Conservation (phyloP, 2,329 filamentous ascomycete genomes). For the Talaromyces sp. region DNA sequence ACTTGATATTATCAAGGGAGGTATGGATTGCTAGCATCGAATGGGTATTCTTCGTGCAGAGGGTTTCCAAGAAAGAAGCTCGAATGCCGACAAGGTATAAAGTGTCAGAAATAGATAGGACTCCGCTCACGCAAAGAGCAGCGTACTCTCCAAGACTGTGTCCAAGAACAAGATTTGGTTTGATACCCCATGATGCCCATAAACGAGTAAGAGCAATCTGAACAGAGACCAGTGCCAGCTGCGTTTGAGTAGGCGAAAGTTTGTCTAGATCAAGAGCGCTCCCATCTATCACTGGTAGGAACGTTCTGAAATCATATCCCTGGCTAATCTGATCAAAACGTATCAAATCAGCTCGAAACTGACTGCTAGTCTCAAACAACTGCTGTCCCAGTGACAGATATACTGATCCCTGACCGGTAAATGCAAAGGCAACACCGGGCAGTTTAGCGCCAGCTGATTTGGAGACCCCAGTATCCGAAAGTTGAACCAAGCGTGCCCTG, state of each 20-base stretch:
- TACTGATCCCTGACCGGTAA: constrained; percentile 32
- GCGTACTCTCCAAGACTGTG: constrained; percentile 44
- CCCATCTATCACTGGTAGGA: constrained; percentile 26
- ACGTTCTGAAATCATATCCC: constrained; percentile 29
- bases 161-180: constrained; percentile 38
- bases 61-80: constrained; percentile 38
- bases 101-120: constrained; percentile 35
- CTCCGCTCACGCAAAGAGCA: constrained; percentile 37
- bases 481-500: constrained; percentile 17
- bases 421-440: constrained; percentile 30
- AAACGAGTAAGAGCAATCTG: constrained; percentile 40
- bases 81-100: constrained; percentile 40
- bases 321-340: constrained; percentile 28
- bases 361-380: constrained; percentile 25
- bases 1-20: background rate
- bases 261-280: background rate
- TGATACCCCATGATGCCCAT: constrained; percentile 23
- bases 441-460: background rate
- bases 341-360: constrained; percentile 31
- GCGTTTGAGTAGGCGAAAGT: background rate
- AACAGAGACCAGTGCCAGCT: background rate
- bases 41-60: constrained; percentile 40
- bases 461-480: background rate
- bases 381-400: constrained; percentile 26
- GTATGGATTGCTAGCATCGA: constrained; percentile 42